A percentile compares a stretch with the other conserved stretches of the same genome.
These are phyloP conservation scores for Psilocybe tampanensis DNA, from an alignment of 768 basidiomycete genomes.

Conservation along the genomic window DNA sequence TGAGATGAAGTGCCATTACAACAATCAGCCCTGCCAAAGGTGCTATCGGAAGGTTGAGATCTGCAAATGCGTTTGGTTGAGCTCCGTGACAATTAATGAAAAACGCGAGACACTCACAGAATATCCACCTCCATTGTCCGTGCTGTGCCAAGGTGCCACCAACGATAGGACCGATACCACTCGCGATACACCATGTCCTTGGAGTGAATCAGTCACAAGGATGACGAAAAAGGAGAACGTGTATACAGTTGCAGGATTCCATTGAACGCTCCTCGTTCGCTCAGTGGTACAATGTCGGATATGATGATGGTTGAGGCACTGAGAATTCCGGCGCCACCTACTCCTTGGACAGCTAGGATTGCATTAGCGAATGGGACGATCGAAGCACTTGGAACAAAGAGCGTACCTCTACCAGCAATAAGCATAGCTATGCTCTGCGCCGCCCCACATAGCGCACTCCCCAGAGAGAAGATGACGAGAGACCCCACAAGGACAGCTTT, in stretches of 20 bases:
- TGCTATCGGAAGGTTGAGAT: slow-evolving; percentile 42
- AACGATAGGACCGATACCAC: slow-evolving; percentile 34
- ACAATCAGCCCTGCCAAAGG: slow-evolving; percentile 27
- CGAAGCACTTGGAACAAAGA: not conserved
- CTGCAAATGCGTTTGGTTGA: too few relatives aligned
- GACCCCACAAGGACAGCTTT: not conserved
- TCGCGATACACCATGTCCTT: slow-evolving; percentile 37
- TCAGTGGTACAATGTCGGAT: slow-evolving; percentile 2
- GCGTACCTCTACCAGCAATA: not conserved
- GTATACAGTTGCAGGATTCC: slow-evolving; percentile 2
- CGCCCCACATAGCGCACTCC: slow-evolving; percentile 2
- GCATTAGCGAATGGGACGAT: not conserved
- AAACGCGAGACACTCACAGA: too few relatives aligned
- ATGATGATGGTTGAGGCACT: not conserved
- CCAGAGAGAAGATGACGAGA: not conserved
- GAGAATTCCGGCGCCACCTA: not conserved
- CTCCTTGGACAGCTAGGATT: not conserved
- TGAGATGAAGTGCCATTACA: slow-evolving; percentile 29
- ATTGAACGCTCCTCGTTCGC: not conserved
- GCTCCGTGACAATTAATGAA: too few relatives aligned
- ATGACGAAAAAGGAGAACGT: not conserved
- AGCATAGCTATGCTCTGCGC: not conserved
- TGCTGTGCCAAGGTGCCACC: slow-evolving; percentile 34
- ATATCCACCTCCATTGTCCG: slow-evolving; percentile 43
- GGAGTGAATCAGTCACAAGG: not conserved